These are phyloP conservation scores for Cucumis melo DNA, from an alignment of 306 rosid genomes.

Conservation along the genomic window DNA sequence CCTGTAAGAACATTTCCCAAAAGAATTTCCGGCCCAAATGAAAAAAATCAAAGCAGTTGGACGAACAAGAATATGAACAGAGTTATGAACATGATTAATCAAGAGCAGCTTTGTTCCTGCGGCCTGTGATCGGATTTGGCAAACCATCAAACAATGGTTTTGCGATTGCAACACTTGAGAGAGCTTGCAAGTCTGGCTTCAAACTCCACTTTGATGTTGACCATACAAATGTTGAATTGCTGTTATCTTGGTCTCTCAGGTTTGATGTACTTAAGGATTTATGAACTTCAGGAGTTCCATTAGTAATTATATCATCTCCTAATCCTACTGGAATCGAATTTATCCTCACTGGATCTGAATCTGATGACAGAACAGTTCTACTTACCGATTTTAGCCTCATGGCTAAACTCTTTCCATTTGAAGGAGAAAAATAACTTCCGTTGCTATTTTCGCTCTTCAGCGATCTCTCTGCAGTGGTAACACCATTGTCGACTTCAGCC, in stretches of 20 bases:
- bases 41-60: background rate
- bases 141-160: constrained; percentile 75
- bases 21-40: background rate
- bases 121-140: constrained; percentile 67
- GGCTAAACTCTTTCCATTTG: constrained; percentile 48
- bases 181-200: constrained; percentile 57
- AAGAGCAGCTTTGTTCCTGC: constrained; percentile 69
- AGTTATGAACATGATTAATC: constrained; percentile 26
- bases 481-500: constrained; percentile 40
- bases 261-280: constrained; percentile 60
- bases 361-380: constrained; percentile 28
- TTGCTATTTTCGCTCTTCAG: constrained; percentile 43
- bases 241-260: constrained; percentile 58
- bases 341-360: constrained; percentile 45
- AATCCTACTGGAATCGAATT: constrained; percentile 51
- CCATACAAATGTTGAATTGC: constrained; percentile 36
- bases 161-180: constrained; percentile 35
- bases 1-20: background rate
- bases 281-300: constrained; percentile 31
- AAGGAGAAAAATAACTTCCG: constrained; percentile 37
- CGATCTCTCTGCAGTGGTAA: constrained; percentile 37
- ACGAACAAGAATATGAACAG: background rate
- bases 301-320: constrained; percentile 55
- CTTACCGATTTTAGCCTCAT: constrained; percentile 63
- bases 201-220: constrained; percentile 50